phyloP scores from a whole-genome alignment of 2,329 filamentous ascomycete genomes.

The Talaromyces sp. region DNA sequence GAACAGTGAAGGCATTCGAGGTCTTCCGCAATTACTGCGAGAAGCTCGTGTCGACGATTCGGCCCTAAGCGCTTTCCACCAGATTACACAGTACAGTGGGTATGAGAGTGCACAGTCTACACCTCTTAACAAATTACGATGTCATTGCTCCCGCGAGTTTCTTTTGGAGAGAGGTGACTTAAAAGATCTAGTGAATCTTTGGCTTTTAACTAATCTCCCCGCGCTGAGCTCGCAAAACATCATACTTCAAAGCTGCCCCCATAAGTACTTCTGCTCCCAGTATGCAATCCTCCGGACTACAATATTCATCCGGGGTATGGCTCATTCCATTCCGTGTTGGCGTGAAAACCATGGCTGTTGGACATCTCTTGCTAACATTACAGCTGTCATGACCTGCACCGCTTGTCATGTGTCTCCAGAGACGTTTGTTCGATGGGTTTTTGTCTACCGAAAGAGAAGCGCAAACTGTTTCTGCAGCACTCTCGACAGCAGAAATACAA shows the following conservation, averaged over 20 bases:
- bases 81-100: background rate
- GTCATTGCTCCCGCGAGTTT: background rate
- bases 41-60: background rate
- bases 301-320: slow-evolving; percentile 58
- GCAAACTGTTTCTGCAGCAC: slow-evolving; percentile 53
- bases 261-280: slow-evolving; percentile 46
- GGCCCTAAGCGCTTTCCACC: background rate
- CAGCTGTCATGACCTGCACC: slow-evolving; percentile 61
- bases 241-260: slow-evolving; percentile 43
- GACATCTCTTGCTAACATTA: slow-evolving; percentile 52
- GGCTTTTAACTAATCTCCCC: background rate
- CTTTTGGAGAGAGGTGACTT: background rate
- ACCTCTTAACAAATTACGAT: background rate
- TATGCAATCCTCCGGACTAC: slow-evolving; percentile 44
- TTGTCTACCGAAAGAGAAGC: slow-evolving; percentile 41
- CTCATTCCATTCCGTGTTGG: slow-evolving; percentile 57
- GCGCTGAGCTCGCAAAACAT: slow-evolving; percentile 12
- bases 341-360: slow-evolving; percentile 63
- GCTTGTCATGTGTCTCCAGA: slow-evolving; percentile 45
- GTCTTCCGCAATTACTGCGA: background rate
- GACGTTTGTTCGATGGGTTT: background rate
- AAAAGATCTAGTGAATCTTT: background rate
- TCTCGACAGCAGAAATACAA: slow-evolving; percentile 59
- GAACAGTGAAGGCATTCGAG: background rate
- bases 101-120: background rate